phyloP scores from a whole-genome alignment of 1,284 basidiomycete genomes.

The Neolentinus lepideus region DNA sequence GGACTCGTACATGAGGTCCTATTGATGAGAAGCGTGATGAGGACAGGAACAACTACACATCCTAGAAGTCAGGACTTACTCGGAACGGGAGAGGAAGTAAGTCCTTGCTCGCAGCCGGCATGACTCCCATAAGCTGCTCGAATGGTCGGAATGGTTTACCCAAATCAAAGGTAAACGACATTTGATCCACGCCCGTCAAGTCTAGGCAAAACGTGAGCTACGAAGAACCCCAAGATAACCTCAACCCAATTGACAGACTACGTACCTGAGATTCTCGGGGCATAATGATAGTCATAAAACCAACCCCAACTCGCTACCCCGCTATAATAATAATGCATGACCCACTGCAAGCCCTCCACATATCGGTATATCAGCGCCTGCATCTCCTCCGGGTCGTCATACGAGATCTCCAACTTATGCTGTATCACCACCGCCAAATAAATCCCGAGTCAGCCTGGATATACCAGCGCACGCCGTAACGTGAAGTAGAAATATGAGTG shows the following conservation, averaged over 20 bases:
- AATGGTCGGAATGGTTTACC: conserved; percentile 92
- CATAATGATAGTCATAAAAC: conserved; percentile 99
- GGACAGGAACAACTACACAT: conserved; percentile 1
- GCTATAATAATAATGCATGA: conserved; percentile 97
- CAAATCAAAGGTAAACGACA: conserved; percentile 82
- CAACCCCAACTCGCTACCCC: conserved; percentile 97
- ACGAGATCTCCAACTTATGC: conserved; percentile 82
- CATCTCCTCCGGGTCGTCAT: conserved; percentile 62
- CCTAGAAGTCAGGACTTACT: conserved; percentile 32
- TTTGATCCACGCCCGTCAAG: conserved; percentile 67
- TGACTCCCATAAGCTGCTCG: conserved; percentile 97
- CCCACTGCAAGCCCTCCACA: conserved; percentile 96
- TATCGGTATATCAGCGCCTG: conserved; percentile 72
- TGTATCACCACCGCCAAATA: conserved; percentile 26
- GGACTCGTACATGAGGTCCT: conserved; percentile 88
- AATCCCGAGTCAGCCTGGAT: no score
- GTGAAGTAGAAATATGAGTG: no score
- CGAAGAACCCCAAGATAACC: no score
- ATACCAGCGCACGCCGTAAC: no score
- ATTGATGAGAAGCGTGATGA: neutral
- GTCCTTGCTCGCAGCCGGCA: conserved; percentile 85
- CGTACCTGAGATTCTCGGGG: conserved; percentile 85
- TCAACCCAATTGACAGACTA: conserved; percentile 18
- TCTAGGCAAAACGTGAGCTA: conserved; percentile 56
- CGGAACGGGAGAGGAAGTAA: conserved; percentile 84